Conservation (phyloP, 148 eudicot species). For the Rhododendron simsii region DNA sequence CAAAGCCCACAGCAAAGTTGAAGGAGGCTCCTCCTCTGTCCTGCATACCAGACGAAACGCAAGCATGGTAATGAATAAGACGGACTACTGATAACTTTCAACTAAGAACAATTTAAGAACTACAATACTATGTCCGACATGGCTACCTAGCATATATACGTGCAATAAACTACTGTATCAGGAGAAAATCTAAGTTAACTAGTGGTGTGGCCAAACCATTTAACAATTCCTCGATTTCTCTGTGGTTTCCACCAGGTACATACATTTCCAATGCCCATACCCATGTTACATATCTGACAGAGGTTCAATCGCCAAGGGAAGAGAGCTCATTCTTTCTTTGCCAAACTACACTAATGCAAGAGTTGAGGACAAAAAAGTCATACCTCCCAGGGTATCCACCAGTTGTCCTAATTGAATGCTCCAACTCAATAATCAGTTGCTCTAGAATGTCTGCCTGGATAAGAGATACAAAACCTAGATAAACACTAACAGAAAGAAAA, state of each 20-base stretch:
- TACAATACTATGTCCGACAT: background rate
- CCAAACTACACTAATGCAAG: background rate
- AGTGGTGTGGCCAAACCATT: background rate
- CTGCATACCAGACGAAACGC: constrained; percentile 33
- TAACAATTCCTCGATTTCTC: background rate
- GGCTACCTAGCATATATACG: background rate
- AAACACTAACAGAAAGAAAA: background rate
- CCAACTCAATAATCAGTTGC: constrained; percentile 68
- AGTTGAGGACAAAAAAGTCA: constrained; percentile 1
- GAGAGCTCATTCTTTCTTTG: background rate
- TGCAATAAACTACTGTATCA: constrained; percentile 1
- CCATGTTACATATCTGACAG: background rate
- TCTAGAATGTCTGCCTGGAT: constrained; percentile 82
- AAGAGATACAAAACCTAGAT: constrained; percentile 12
- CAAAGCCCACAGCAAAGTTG: constrained; percentile 87
- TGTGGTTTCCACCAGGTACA: background rate
- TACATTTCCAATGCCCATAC: background rate
- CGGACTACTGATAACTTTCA: background rate
- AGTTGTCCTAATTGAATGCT: constrained; percentile 57
- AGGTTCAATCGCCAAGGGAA: background rate
- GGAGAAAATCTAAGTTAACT: background rate
- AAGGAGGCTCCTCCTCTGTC: constrained; percentile 81
- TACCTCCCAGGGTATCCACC: constrained; percentile 90
- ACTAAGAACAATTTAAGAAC: background rate
- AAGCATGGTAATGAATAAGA: constrained; percentile 1